A percentile compares a stretch with the other conserved stretches of the same genome.
Conservation (phyloP, 805 yeast species). For the Nakazawaea holstii region DNA sequence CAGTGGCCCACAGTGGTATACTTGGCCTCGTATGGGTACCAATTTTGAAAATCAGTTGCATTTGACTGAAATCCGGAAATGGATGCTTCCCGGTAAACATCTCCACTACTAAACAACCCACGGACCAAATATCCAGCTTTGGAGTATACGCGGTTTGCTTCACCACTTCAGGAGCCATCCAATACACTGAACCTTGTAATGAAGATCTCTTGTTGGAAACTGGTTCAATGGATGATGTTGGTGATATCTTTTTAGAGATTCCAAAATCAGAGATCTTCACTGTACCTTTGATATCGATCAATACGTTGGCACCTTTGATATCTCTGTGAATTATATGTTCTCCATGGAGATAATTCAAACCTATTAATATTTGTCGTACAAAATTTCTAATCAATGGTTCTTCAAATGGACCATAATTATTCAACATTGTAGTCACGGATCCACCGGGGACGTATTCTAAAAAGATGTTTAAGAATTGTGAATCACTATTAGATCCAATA, state of each 20-base stretch:
- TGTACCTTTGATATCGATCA: constrained; percentile 53
- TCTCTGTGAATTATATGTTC: constrained; percentile 58
- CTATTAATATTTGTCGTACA: constrained; percentile 49
- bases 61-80: constrained; percentile 88
- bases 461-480: constrained; percentile 70
- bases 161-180: constrained; percentile 99
- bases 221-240: constrained; percentile 21
- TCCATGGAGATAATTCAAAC: constrained; percentile 50
- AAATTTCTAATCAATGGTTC: constrained; percentile 54
- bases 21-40: constrained; percentile 83
- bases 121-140: constrained; percentile 96
- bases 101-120: constrained; percentile 90
- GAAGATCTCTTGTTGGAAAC: constrained; percentile 63
- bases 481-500: constrained; percentile 79
- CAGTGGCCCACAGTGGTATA: constrained; percentile 68
- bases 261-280: constrained; percentile 67
- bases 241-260: constrained; percentile 47
- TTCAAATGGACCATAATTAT: constrained; percentile 56
- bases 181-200: constrained; percentile 89
- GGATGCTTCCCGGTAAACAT: constrained; percentile 97
- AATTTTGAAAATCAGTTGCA: constrained; percentile 94
- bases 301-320: constrained; percentile 59
- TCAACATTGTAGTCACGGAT: constrained; percentile 47
- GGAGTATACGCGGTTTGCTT: constrained; percentile 87
- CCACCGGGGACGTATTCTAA: constrained; percentile 43